Evolutionary conservation across 2,329 filamentous ascomycete species (phyloP), one percentile per base, ranked within the genome.

Genomic region (Fusarium illudens): DNA sequence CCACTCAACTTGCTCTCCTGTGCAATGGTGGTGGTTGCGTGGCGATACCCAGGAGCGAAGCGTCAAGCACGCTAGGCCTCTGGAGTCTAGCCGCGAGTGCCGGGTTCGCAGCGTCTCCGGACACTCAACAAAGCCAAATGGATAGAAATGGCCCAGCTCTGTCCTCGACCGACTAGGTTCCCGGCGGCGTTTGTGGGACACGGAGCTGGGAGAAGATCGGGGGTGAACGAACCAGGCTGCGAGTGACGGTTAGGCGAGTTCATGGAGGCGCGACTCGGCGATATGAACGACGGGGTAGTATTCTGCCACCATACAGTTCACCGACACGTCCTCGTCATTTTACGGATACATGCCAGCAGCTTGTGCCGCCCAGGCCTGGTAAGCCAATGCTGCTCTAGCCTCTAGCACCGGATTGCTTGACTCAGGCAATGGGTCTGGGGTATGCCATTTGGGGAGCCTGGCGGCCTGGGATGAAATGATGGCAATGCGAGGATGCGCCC

Each of bases 371-470:
- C 29, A 51, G 30, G n/a, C 52, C 48, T 52, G 61, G 56, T 33
- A 55, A 57, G 22, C 30, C 49, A 44, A 37, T 42, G 44, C 50
- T 58, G 27, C 36, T 55, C 46, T 42, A 39, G 6, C n/a, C 12
- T 13, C 13, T 33, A 34, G 19, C 53, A 60, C 32, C 25, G 30
- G 48, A 54, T 51, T 70, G 58, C 64, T 64, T 65, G 58, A 68
- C 71, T 71, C 67, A 59, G 42, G 62, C 27, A 52, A 62, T 52
- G 44, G 49, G 67, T 72, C 71, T 64, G 71, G 71, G 71, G 71
- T 71, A 72, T 65, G 58, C 39, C 48, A 61, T 36, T 55, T 54
- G 51, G 37, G 22, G 62, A 42, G 51, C 39, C 39, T 46, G 22
- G 39, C 22, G 27, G 44, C 29, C 49, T 27, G 49, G 33, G 48